Conservation (phyloP, 306 rosid species). For the Pterocarpus macrocarpus region DNA sequence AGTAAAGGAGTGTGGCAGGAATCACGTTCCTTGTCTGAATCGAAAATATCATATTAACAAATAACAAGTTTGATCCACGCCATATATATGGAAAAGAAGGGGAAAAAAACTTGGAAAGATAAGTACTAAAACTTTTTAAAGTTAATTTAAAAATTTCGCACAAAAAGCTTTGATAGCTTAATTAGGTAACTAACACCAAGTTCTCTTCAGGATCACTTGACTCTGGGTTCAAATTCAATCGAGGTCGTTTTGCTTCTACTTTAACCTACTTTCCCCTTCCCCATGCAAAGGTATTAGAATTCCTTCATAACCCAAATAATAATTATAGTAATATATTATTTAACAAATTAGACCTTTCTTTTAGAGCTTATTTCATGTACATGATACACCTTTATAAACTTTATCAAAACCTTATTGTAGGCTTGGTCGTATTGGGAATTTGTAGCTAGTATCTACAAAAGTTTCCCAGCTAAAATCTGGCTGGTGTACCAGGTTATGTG, state of each 20-base stretch:
- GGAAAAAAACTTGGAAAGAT: background rate
- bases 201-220: background rate
- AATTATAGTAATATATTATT: background rate
- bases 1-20: background rate
- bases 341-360: background rate
- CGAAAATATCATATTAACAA: background rate
- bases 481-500: background rate
- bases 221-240: background rate
- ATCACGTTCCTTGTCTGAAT: background rate
- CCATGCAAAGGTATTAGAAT: background rate
- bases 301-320: background rate
- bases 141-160: background rate
- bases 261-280: background rate
- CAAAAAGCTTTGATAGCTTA: background rate
- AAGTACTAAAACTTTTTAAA: background rate
- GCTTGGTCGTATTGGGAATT: too few relatives aligned
- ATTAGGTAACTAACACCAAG: background rate
- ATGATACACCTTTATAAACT: background rate
- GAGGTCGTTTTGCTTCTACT: background rate
- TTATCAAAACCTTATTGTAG: background rate
- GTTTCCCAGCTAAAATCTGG: background rate
- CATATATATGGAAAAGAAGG: background rate
- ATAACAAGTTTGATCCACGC: background rate
- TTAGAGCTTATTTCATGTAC: background rate
- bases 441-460: slow-evolving; percentile 7